phyloP scores from a whole-genome alignment of 2,329 filamentous ascomycete species.

The Hortaea sp. region DNA sequence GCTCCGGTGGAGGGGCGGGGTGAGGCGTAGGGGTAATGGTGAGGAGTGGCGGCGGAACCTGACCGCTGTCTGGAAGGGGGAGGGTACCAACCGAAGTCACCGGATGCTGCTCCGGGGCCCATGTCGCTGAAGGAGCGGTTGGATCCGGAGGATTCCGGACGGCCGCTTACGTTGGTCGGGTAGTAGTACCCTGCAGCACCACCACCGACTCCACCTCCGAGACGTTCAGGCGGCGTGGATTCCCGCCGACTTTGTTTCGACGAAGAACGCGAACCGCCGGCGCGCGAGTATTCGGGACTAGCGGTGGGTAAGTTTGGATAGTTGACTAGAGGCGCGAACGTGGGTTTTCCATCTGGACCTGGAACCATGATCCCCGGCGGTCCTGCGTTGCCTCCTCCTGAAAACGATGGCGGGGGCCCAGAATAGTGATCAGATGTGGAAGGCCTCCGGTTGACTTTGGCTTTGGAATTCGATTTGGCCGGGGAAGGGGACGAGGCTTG shows the following conservation, averaged over 20 bases:
- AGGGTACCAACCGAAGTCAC: conserved; percentile 33
- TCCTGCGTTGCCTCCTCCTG: not conserved
- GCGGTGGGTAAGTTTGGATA: conserved; percentile 19
- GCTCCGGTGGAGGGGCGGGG: too few species aligned
- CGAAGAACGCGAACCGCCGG: conserved; percentile 12
- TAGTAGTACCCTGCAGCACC: conserved; percentile 17
- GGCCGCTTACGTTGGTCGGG: conserved; percentile 10
- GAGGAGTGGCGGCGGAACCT: conserved; percentile 21
- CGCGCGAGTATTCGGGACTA: conserved; percentile 5
- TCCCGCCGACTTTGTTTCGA: conserved; percentile 22
- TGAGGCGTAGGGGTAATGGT: too few species aligned
- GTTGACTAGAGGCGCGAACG: conserved; percentile 29
- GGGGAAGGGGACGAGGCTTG: conserved; percentile 13
- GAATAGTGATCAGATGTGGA: conserved; percentile 11
- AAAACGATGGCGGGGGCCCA: conserved; percentile 8
- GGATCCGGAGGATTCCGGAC: conserved; percentile 29
- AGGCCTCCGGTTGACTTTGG: conserved; percentile 20
- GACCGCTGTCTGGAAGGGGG: conserved; percentile 25
- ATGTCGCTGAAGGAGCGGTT: conserved; percentile 31
- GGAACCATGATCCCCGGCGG: conserved; percentile 39
- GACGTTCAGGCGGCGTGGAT: conserved; percentile 21
- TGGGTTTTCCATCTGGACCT: conserved; percentile 37
- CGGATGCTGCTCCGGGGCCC: conserved; percentile 7
- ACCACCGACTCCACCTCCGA: not conserved
- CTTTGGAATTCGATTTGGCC: conserved; percentile 25